Conservation (phyloP, 345 rosid genomes). For the Syzygium oleosum region DNA sequence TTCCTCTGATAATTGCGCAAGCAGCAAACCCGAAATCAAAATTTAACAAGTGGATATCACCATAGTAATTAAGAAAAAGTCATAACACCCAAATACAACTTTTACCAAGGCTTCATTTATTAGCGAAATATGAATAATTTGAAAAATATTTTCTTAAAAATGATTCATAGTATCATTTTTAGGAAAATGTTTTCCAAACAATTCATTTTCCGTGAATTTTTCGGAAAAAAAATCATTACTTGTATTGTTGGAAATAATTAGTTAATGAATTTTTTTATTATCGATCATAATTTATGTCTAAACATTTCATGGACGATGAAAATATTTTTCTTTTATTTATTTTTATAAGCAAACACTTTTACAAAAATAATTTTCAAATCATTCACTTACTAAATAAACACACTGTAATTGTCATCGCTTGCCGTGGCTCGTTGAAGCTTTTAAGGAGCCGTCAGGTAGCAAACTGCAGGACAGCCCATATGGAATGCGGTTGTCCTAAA, state of each 20-base stretch:
- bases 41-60: neutral
- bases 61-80: neutral
- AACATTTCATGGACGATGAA: neutral
- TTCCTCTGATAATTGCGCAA: neutral
- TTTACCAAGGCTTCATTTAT: neutral
- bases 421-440: neutral
- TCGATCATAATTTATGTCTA: neutral
- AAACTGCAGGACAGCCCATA: neutral
- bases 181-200: no score
- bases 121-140: neutral
- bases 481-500: neutral
- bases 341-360: neutral
- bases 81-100: neutral
- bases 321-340: neutral
- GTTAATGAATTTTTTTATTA: neutral
- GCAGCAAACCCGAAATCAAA: neutral
- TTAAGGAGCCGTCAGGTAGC: neutral
- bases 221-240: neutral
- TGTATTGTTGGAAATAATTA: neutral
- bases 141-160: neutral
- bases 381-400: neutral
- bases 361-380: neutral
- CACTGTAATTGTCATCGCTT: neutral
- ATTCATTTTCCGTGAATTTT: no score
- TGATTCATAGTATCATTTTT: no score